These are phyloP conservation scores for Kurtzmaniella fragi DNA, from an alignment of 805 yeast species.

Conservation along the genomic window DNA sequence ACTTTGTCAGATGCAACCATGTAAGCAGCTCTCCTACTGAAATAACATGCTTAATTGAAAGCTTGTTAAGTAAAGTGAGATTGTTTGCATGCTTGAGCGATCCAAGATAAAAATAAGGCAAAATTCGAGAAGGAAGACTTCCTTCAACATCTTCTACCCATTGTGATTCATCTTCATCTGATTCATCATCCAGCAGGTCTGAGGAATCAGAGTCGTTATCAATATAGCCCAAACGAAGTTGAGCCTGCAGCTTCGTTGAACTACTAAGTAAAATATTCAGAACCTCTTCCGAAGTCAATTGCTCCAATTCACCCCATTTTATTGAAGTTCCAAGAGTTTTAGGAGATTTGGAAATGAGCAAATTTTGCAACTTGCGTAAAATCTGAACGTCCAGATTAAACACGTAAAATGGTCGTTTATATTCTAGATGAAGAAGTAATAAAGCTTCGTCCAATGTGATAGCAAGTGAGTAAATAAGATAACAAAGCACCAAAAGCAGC, in stretches of 20 bases:
- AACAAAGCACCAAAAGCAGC: constrained; percentile 68
- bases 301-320: constrained; percentile 27
- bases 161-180: constrained; percentile 8
- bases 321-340: constrained; percentile 5
- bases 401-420: constrained; percentile 77
- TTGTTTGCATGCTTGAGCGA: constrained; percentile 77
- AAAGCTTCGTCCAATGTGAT: constrained; percentile 60
- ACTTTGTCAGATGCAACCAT: constrained; percentile 48
- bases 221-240: constrained; percentile 23
- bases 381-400: constrained; percentile 72
- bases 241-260: constrained; percentile 5
- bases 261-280: constrained; percentile 28
- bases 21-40: constrained; percentile 79
- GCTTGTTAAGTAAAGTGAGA: constrained; percentile 51
- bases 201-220: constrained; percentile 16
- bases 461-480: constrained; percentile 63
- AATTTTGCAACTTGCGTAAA: constrained; percentile 57
- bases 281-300: constrained; percentile 23
- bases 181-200: constrained; percentile 8
- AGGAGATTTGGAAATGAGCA: constrained; percentile 62
- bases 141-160: constrained; percentile 50
- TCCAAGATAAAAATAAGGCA: constrained; percentile 83
- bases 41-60: constrained; percentile 71
- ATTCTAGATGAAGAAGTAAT: constrained; percentile 53
- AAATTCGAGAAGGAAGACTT: constrained; percentile 75